Conservation (phyloP, 495 filamentous ascomycete species). For the Daldinia caldariorum region DNA sequence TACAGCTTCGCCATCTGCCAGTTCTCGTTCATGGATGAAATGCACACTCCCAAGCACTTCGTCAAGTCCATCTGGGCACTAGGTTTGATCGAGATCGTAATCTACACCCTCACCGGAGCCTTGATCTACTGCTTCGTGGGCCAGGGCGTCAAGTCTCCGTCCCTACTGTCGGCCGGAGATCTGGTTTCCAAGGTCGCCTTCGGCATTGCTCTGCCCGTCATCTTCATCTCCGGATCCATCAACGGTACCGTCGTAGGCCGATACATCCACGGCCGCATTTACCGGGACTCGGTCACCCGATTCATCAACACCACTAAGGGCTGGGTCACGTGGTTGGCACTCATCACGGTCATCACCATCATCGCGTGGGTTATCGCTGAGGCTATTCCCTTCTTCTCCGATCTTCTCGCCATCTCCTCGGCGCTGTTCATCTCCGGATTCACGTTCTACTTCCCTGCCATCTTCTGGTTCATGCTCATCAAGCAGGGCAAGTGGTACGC, state of each 20-base stretch:
- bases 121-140: conserved; percentile 81
- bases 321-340: conserved; percentile 67
- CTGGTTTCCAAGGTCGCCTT: conserved; percentile 77
- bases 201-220: conserved; percentile 81
- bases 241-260: conserved; percentile 67
- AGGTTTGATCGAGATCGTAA: conserved; percentile 69
- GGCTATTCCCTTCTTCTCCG: conserved; percentile 77
- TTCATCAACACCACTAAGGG: conserved; percentile 69
- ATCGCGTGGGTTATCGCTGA: conserved; percentile 77
- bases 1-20: conserved; percentile 74
- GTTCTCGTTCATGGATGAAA: conserved; percentile 83
- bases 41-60: conserved; percentile 73
- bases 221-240: conserved; percentile 74
- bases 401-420: conserved; percentile 68
- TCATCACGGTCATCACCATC: conserved; percentile 68
- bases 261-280: conserved; percentile 72
- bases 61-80: conserved; percentile 72
- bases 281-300: conserved; percentile 62
- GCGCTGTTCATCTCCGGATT: conserved; percentile 72
- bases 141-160: conserved; percentile 71
- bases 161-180: conserved; percentile 70
- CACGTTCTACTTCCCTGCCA: conserved; percentile 70
- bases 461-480: conserved; percentile 73
- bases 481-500: conserved; percentile 61
- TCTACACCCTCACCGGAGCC: conserved; percentile 73